A percentile compares a stretch with the other conserved stretches of the same genome.
Conservation (phyloP, 176 grass and related monocot species). For the Carex cristatella region DNA sequence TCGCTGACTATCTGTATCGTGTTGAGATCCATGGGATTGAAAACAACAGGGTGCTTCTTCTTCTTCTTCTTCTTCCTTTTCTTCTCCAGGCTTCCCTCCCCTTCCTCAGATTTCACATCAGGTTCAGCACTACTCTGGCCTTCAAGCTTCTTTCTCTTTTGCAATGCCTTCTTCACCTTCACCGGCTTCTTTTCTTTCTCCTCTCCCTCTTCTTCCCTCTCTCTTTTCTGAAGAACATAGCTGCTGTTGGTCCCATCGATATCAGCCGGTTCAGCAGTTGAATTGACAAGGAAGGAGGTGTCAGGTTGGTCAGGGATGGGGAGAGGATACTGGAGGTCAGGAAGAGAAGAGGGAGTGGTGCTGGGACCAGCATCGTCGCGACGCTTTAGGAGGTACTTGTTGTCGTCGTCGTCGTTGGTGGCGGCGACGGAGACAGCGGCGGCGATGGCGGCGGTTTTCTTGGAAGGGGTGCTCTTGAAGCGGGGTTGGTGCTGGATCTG, state of each 20-base stretch:
- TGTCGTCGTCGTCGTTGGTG: conserved; percentile 68
- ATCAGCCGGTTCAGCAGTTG: conserved; percentile 29
- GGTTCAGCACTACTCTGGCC: conserved; percentile 6
- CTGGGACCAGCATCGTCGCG: conserved; percentile 39
- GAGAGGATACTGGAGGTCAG: conserved; percentile 21
- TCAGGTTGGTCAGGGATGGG: conserved; percentile 5
- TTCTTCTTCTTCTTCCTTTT: conserved; percentile 65
- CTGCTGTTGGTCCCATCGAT: neutral
- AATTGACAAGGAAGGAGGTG: conserved; percentile 31
- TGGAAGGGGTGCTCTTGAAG: conserved; percentile 22
- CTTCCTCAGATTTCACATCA: neutral
- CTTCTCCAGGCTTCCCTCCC: conserved; percentile 34
- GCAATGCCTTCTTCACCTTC: conserved; percentile 45
- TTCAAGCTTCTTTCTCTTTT: conserved; percentile 44
- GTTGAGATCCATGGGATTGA: conserved; percentile 23
- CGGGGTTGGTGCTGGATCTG: conserved; percentile 18
- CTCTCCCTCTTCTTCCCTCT: neutral
- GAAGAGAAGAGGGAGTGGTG: conserved; percentile 16
- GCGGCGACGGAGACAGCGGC: conserved; percentile 31
- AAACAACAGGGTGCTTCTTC: conserved; percentile 29
- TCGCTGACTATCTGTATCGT: conserved; percentile 55
- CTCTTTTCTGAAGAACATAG: conserved; percentile 36
- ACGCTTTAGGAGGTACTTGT: conserved; percentile 89
- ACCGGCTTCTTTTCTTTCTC: conserved; percentile 31
- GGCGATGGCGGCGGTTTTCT: neutral